A percentile compares a stretch with the other conserved stretches of the same genome.
Conservation (phyloP, 441 rosid genomes). For the Theobroma grandiflorum region DNA sequence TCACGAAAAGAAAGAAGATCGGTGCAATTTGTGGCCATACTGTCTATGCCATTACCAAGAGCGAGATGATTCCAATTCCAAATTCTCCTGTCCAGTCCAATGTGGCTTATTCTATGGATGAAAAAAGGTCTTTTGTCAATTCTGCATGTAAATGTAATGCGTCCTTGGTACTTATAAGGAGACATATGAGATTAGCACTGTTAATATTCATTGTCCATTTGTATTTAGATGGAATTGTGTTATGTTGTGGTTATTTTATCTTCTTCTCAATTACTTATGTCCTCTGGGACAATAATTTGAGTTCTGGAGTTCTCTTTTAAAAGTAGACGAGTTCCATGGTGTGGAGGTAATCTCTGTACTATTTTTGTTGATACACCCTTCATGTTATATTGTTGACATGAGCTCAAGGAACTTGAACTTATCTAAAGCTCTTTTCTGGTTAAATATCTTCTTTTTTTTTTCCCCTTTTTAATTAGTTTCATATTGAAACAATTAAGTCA, state of each 20-base stretch:
- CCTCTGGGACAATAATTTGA: constrained; percentile 40
- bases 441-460: constrained; percentile 20
- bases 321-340: constrained; percentile 50
- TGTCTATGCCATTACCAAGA: constrained; percentile 65
- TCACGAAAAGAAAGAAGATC: constrained; percentile 72
- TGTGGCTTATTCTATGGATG: constrained; percentile 72
- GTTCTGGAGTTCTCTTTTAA: constrained; percentile 46
- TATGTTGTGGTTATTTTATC: constrained; percentile 33
- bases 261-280: constrained; percentile 36
- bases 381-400: constrained; percentile 31
- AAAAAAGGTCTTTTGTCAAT: constrained; percentile 85
- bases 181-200: constrained; percentile 46
- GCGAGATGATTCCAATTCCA: constrained; percentile 63
- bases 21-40: constrained; percentile 76
- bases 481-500: constrained; percentile 16
- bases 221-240: constrained; percentile 58
- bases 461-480: constrained; percentile 9
- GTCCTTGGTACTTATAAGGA: constrained; percentile 52
- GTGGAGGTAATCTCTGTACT: constrained; percentile 48
- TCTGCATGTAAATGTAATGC: constrained; percentile 69
- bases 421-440: constrained; percentile 35
- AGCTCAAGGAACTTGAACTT: constrained; percentile 35
- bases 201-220: constrained; percentile 39
- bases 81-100: constrained; percentile 59
- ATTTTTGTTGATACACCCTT: constrained; percentile 41